phyloP scores from a whole-genome alignment of 2,329 filamentous ascomycete genomes.

The Phoma sp. region DNA sequence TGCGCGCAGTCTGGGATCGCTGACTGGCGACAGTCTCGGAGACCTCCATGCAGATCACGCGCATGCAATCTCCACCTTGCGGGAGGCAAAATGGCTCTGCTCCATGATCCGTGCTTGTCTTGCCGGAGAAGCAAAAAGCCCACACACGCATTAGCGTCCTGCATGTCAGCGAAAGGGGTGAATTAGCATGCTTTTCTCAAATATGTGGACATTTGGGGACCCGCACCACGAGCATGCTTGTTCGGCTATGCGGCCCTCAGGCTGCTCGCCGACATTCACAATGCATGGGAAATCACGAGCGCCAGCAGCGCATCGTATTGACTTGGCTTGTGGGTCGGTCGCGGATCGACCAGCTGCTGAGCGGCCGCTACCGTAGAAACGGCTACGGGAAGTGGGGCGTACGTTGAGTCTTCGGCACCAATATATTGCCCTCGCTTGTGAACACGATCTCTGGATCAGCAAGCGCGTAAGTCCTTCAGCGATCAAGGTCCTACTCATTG shows the following conservation, averaged over 20 bases:
- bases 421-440: background rate
- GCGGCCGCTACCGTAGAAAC: conserved; percentile 6
- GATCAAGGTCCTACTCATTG: too few relatives aligned
- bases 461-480: background rate
- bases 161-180: conserved; percentile 31
- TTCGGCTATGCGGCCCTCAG: conserved; percentile 5
- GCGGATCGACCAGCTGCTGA: background rate
- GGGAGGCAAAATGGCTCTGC: conserved; percentile 8
- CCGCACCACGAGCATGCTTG: background rate
- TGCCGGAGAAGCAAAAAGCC: background rate
- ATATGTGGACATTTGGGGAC: conserved; percentile 9
- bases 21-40: background rate
- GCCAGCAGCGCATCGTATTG: background rate
- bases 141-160: conserved; percentile 25
- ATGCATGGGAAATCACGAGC: background rate
- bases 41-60: conserved; percentile 2
- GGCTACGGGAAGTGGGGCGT: conserved; percentile 15
- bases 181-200: conserved; percentile 26
- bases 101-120: conserved; percentile 18
- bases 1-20: background rate
- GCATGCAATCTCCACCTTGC: conserved; percentile 1
- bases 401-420: background rate
- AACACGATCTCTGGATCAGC: background rate
- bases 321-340: background rate
- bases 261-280: conserved; percentile 4